A percentile compares a stretch with the other conserved stretches of the same genome.
Conservation (phyloP, 352 stramenopile species). For the Halophytophthora batemanensis region DNA sequence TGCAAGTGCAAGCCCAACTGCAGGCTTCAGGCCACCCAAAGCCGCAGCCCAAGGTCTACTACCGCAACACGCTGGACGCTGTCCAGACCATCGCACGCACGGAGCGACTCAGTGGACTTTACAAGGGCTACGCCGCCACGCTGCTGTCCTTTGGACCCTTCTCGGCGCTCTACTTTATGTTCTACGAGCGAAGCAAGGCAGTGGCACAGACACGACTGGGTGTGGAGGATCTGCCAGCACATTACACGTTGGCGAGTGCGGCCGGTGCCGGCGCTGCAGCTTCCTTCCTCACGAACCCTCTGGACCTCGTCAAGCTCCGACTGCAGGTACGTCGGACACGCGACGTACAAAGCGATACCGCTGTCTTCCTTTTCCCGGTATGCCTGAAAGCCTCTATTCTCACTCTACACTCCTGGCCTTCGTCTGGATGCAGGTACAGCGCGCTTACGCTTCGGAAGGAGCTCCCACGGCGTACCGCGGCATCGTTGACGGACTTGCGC, state of each 20-base stretch:
- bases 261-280: constrained; percentile 87
- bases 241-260: constrained; percentile 66
- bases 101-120: constrained; percentile 91
- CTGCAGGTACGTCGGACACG: constrained; percentile 79
- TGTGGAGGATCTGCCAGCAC: constrained; percentile 43
- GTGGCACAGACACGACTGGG: constrained; percentile 39
- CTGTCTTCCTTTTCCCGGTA: no score
- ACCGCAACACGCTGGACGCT: constrained; percentile 90
- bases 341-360: no score
- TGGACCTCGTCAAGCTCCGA: constrained; percentile 96
- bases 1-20: constrained; percentile 81
- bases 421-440: constrained; percentile 37
- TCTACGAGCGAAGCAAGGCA: constrained; percentile 92
- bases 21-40: constrained; percentile 3
- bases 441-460: constrained; percentile 34
- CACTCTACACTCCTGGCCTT: constrained; percentile 4
- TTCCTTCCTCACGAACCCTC: constrained; percentile 95
- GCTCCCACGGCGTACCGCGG: constrained; percentile 41
- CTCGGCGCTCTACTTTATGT: constrained; percentile 97
- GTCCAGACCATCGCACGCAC: constrained; percentile 87
- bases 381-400: no score
- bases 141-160: constrained; percentile 97
- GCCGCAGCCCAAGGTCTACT: constrained; percentile 52
- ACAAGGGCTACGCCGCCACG: constrained; percentile 95
- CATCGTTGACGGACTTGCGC: constrained; percentile 86